Evolutionary conservation across 2,329 filamentous ascomycete genomes (phyloP).

Genomic region (Stromatinia cepivora): DNA sequence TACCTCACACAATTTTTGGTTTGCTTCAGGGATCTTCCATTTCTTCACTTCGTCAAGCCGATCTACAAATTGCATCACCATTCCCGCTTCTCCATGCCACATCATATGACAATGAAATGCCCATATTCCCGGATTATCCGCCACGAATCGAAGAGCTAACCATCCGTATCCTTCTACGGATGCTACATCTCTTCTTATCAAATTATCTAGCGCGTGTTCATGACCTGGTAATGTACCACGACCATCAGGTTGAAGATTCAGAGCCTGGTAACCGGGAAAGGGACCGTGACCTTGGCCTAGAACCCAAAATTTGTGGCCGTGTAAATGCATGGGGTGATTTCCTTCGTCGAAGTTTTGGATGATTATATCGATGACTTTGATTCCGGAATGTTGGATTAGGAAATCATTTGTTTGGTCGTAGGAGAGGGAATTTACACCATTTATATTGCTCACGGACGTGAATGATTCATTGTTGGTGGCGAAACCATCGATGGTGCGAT

Average conservation of each 20-base stretch:
- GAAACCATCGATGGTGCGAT: slow-evolving; percentile 51
- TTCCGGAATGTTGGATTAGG: slow-evolving; percentile 61
- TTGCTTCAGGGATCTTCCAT: slow-evolving; percentile 48
- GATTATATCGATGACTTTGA: slow-evolving; percentile 68
- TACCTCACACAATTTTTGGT: slow-evolving; percentile 48
- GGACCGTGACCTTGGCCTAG: slow-evolving; percentile 61
- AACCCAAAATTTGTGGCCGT: slow-evolving; percentile 73
- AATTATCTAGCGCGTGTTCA: slow-evolving; percentile 41
- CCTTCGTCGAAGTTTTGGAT: slow-evolving; percentile 75
- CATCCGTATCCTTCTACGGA: slow-evolving; percentile 56
- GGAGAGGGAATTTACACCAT: slow-evolving; percentile 54
- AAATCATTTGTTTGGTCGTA: slow-evolving; percentile 50
- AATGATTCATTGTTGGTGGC: slow-evolving; percentile 48
- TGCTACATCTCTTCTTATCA: slow-evolving; percentile 53
- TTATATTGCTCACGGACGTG: slow-evolving; percentile 45
- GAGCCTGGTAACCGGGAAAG: slow-evolving; percentile 47
- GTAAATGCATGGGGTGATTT: slow-evolving; percentile 73
- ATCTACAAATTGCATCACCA: slow-evolving; percentile 60
- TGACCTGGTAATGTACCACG: slow-evolving; percentile 42
- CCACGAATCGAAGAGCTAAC: slow-evolving; percentile 54
- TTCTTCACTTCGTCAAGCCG: slow-evolving; percentile 48
- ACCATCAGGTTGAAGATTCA: slow-evolving; percentile 44
- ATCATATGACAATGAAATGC: slow-evolving; percentile 59
- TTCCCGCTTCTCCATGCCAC: slow-evolving; percentile 59
- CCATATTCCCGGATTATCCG: slow-evolving; percentile 60